These are phyloP conservation scores for Fonsecaea erecta DNA, from an alignment of 2,329 filamentous ascomycete species.

Conservation along the genomic window DNA sequence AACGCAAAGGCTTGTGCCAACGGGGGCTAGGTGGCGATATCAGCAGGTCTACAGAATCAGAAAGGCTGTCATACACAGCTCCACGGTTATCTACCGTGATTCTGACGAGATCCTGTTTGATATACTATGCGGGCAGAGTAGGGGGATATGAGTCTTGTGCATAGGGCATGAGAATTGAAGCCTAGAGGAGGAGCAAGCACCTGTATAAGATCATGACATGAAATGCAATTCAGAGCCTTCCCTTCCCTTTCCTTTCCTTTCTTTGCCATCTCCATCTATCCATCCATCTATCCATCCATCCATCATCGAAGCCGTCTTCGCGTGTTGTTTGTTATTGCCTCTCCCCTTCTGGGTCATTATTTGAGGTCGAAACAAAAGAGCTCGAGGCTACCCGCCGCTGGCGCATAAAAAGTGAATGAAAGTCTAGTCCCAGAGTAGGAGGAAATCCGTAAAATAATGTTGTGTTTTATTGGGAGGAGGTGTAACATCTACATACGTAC, in stretches of 20 bases:
- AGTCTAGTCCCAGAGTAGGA: too few species aligned
- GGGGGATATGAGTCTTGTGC: background rate
- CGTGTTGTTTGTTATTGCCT: too few species aligned
- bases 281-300: too few species aligned
- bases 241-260: too few species aligned
- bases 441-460: too few species aligned
- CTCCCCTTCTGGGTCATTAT: too few species aligned
- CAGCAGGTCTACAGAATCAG: background rate
- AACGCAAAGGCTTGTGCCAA: background rate
- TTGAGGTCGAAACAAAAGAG: too few species aligned
- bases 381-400: too few species aligned
- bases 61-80: background rate
- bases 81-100: background rate
- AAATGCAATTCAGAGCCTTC: slow-evolving; percentile 1
- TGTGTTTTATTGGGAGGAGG: too few species aligned
- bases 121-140: background rate
- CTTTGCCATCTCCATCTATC: background rate
- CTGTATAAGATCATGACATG: slow-evolving; percentile 6
- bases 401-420: too few species aligned
- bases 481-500: too few species aligned
- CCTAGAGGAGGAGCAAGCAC: background rate
- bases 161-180: background rate
- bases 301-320: too few species aligned
- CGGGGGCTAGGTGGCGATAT: background rate
- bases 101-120: background rate